Conservation (phyloP, 2,329 filamentous ascomycete genomes). For the Beauveria asiatica region DNA sequence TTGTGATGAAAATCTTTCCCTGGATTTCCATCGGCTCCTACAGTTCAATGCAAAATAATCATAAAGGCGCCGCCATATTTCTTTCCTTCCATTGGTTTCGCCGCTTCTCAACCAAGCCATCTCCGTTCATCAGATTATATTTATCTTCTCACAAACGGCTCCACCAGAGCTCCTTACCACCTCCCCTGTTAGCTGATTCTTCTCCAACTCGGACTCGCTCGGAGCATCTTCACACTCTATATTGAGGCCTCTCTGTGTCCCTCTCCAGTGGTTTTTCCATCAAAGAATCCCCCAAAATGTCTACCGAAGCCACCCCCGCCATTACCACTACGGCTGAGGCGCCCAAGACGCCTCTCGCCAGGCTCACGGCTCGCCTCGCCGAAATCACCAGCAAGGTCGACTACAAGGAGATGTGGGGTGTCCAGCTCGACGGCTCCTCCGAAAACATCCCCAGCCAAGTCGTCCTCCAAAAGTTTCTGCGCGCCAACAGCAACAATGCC, state of each 20-base stretch:
- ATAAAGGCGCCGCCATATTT: background rate
- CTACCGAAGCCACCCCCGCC: slow-evolving; percentile 19
- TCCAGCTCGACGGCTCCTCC: slow-evolving; percentile 49
- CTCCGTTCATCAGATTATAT: background rate
- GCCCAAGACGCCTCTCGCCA: slow-evolving; percentile 34
- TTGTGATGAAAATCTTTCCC: background rate
- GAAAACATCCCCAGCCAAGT: slow-evolving; percentile 66
- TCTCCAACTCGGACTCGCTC: background rate
- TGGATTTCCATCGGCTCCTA: background rate
- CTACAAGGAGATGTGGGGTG: slow-evolving; percentile 80
- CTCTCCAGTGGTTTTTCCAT: background rate
- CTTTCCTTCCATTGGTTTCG: background rate
- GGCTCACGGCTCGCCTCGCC: slow-evolving; percentile 50
- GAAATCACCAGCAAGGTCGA: slow-evolving; percentile 47
- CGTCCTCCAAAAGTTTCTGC: slow-evolving; percentile 86
- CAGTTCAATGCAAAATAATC: background rate
- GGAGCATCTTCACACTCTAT: background rate
- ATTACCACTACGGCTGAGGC: slow-evolving; percentile 3
- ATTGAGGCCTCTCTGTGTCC: background rate
- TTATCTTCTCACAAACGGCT: background rate
- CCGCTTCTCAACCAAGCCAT: background rate
- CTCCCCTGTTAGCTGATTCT: background rate
- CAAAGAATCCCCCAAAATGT: slow-evolving; percentile 16
- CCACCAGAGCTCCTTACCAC: background rate
- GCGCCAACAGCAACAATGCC: slow-evolving; percentile 74